phyloP scores from a whole-genome alignment of 2,329 filamentous ascomycete species.

The Trichophyton verrucosum region DNA sequence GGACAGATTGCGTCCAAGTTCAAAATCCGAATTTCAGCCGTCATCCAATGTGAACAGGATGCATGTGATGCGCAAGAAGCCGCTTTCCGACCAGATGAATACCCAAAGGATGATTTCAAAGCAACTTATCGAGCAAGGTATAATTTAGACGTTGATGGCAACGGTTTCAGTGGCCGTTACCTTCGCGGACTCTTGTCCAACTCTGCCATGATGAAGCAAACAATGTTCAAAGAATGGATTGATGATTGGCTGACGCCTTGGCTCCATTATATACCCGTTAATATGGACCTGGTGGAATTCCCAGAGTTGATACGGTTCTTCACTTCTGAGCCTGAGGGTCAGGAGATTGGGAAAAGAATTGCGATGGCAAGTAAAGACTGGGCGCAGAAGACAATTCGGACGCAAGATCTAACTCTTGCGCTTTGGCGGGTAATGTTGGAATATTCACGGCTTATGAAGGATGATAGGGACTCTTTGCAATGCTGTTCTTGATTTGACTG shows the following conservation, averaged over 20 bases:
- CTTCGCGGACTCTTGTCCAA: conserved; percentile 40
- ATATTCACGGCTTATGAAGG: conserved; percentile 15
- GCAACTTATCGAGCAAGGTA: conserved; percentile 31
- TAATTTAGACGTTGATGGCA: conserved; percentile 45
- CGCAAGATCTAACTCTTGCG: conserved; percentile 49
- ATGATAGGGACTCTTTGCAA: conserved; percentile 3
- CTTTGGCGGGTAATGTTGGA: conserved; percentile 51
- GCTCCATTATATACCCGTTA: conserved; percentile 47
- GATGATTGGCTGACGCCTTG: conserved; percentile 45
- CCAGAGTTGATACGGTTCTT: conserved; percentile 41
- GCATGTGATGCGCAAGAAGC: conserved; percentile 21
- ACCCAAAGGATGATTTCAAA: conserved; percentile 24
- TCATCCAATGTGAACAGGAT: conserved; percentile 35
- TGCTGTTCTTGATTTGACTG: conserved; percentile 4
- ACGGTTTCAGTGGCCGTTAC: conserved; percentile 44
- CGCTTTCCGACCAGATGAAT: conserved; percentile 15
- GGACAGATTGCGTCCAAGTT: conserved; percentile 20
- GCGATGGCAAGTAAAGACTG: conserved; percentile 45
- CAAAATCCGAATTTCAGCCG: conserved; percentile 35
- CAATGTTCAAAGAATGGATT: conserved; percentile 46
- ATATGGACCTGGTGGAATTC: conserved; percentile 39
- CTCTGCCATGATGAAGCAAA: conserved; percentile 41
- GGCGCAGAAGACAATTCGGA: conserved; percentile 42
- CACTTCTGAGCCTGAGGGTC: conserved; percentile 36
- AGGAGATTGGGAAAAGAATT: conserved; percentile 38